These are phyloP conservation scores for Populus alba DNA, from an alignment of 345 rosid genomes.

Conservation along the genomic window DNA sequence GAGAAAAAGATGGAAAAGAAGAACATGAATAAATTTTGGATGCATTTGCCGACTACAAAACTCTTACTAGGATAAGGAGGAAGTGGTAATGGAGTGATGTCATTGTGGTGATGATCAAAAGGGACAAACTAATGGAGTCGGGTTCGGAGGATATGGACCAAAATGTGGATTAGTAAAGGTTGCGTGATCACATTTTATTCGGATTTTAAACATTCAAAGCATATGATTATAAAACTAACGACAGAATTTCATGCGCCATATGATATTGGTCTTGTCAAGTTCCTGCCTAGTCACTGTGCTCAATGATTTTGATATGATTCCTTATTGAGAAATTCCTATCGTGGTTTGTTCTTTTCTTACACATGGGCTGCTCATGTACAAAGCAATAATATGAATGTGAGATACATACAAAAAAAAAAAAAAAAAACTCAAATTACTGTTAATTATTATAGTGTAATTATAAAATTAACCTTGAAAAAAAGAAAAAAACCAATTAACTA, in stretches of 20 bases:
- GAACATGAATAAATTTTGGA: not conserved
- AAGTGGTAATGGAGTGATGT: not conserved
- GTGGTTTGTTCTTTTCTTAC: not conserved
- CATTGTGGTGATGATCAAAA: constrained; percentile 12
- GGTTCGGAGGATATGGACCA: constrained; percentile 10
- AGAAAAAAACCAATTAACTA: too few relatives aligned
- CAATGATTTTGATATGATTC: not conserved
- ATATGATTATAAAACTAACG: not conserved
- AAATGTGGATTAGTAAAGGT: not conserved
- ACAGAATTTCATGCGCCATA: not conserved
- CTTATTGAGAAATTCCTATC: not conserved
- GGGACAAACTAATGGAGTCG: not conserved
- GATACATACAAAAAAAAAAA: too few relatives aligned
- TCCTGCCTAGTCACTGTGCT: too few relatives aligned
- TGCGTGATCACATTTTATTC: not conserved
- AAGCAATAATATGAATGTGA: too few relatives aligned
- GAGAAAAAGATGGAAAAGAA: not conserved
- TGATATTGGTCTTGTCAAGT: too few relatives aligned
- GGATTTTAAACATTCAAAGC: not conserved
- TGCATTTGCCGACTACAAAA: not conserved
- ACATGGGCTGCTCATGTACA: not conserved
- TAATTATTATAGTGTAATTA: too few relatives aligned
- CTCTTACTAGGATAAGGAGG: not conserved
- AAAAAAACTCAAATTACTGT: too few relatives aligned
- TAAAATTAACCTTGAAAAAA: too few relatives aligned